Evolutionary conservation across 192 early-diverging fungal species (phyloP), one percentile per base, ranked within the genome.

Genomic region (Hyaloraphidium curvatum): DNA sequence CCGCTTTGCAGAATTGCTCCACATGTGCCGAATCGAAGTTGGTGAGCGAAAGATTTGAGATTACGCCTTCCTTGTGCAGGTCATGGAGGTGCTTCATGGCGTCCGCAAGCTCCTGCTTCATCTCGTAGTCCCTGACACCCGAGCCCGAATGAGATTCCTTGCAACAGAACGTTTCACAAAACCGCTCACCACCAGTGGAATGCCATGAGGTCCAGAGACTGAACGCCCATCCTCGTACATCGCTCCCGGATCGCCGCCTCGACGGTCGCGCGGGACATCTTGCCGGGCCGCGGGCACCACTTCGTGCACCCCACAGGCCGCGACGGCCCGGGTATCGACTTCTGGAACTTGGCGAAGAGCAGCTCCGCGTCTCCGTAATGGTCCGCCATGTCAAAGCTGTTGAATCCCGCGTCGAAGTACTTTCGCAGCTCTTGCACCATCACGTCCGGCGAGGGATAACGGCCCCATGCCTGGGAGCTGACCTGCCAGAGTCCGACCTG

Each of bases 151-250:
- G n/a, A n/a, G n/a, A n/a, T n/a, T n/a, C n/a, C n/a, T n/a, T n/a
- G n/a, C n/a, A n/a, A n/a, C n/a, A n/a, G n/a, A n/a, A n/a, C n/a
- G n/a, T n/a, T n/a, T n/a, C n/a, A n/a, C n/a, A n/a, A n/a, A n/a
- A n/a, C n/a, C n/a, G n/a, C n/a, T n/a, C n/a, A n/a, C n/a, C 43
- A 48, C 43, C 43, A 48, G 23, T 48, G 43, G 23, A 48, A 48
- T 48, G 14, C 17, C 5, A 48, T 48, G 17, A 48, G 14, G 25
- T 48, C 43, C 43, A 48, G 23, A 48, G 4, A 11, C 19, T 25
- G 11, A 25, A 48, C 43, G 11, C 43, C 43, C 43, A 48, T 48
- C 23, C 43, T 48, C 23, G 14, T 25, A 14, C 14, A 22, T 48
- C 43, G 5, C 23, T 48, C 43, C 5, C 43, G 11, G 14, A 48